Conservation (phyloP, 192 early-diverging fungal genomes). For the Coemansia sp. region DNA sequence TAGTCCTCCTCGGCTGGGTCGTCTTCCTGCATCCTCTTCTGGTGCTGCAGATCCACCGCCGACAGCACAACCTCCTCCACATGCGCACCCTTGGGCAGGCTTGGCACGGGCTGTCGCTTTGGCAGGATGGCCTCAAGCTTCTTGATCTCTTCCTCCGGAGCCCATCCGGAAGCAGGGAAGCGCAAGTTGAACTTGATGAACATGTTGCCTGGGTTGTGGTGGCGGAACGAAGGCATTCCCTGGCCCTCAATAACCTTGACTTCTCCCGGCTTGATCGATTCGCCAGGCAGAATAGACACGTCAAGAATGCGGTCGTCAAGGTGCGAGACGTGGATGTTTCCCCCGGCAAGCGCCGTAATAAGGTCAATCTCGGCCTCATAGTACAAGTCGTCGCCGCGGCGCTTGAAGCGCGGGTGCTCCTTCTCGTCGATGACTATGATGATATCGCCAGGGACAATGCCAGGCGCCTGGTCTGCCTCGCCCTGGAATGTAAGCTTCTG, state of each 20-base stretch:
- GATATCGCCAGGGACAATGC: slow-evolving; percentile 95
- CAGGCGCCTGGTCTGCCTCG: slow-evolving; percentile 96
- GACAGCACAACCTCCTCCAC: slow-evolving; percentile 87
- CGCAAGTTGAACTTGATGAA: slow-evolving; percentile 91
- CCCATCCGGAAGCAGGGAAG: slow-evolving; percentile 90
- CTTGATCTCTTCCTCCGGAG: slow-evolving; percentile 66
- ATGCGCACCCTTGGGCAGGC: slow-evolving; percentile 56
- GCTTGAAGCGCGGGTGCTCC: slow-evolving; percentile 89
- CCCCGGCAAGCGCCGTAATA: slow-evolving; percentile 93
- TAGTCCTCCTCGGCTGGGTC: slow-evolving; percentile 61
- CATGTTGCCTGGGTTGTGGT: slow-evolving; percentile 88
- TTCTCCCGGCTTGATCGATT: slow-evolving; percentile 92
- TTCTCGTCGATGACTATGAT: slow-evolving; percentile 97
- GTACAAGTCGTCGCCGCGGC: slow-evolving; percentile 90
- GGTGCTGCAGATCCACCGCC: slow-evolving; percentile 71
- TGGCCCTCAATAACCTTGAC: slow-evolving; percentile 84
- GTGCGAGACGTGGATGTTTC: slow-evolving; percentile 88
- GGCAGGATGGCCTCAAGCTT: slow-evolving; percentile 85
- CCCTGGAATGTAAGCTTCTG: slow-evolving; percentile 94
- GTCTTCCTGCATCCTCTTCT: slow-evolving; percentile 56
- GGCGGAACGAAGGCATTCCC: slow-evolving; percentile 95
- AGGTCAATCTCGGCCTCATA: slow-evolving; percentile 94
- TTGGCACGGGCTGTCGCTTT: slow-evolving; percentile 60
- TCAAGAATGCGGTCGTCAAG: slow-evolving; percentile 88
- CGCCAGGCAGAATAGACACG: slow-evolving; percentile 91